A percentile compares a stretch with the other conserved stretches of the same genome.
These are phyloP conservation scores for Eucalyptus regnans DNA, from an alignment of 345 rosid genomes.

Conservation along the genomic window DNA sequence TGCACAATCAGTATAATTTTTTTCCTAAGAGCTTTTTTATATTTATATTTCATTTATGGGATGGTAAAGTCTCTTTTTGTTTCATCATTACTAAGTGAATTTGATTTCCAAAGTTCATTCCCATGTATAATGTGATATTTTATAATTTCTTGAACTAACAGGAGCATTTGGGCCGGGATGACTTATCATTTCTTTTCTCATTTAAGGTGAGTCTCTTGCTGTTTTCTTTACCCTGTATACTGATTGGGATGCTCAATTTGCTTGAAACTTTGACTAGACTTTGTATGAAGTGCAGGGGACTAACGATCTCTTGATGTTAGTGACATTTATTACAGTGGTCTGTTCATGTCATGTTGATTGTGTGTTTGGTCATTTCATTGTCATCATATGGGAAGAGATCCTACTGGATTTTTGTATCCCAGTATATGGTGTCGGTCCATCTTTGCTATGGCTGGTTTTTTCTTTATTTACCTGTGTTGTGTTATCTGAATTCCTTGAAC, in stretches of 20 bases:
- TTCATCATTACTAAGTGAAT: background rate
- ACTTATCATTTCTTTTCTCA: slow-evolving; percentile 73
- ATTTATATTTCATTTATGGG: background rate
- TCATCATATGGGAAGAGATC: background rate
- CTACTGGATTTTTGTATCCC: background rate
- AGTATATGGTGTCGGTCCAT: background rate
- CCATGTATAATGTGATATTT: background rate
- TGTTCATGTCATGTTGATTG: background rate
- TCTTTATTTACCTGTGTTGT: background rate
- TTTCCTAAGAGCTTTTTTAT: background rate
- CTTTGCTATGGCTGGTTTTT: background rate
- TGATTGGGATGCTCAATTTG: background rate
- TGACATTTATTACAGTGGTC: background rate
- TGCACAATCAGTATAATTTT: background rate
- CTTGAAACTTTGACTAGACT: background rate
- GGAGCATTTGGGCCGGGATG: slow-evolving; percentile 92
- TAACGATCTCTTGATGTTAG: background rate
- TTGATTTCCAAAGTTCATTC: background rate
- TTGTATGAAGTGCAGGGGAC: background rate
- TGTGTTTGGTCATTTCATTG: background rate
- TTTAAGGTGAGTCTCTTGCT: slow-evolving; percentile 45
- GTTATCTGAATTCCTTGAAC: background rate
- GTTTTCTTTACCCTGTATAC: background rate
- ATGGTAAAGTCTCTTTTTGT: background rate
- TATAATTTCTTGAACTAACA: slow-evolving; percentile 6